These are phyloP conservation scores for Corylus americana DNA, from an alignment of 306 rosid genomes.

Conservation along the genomic window DNA sequence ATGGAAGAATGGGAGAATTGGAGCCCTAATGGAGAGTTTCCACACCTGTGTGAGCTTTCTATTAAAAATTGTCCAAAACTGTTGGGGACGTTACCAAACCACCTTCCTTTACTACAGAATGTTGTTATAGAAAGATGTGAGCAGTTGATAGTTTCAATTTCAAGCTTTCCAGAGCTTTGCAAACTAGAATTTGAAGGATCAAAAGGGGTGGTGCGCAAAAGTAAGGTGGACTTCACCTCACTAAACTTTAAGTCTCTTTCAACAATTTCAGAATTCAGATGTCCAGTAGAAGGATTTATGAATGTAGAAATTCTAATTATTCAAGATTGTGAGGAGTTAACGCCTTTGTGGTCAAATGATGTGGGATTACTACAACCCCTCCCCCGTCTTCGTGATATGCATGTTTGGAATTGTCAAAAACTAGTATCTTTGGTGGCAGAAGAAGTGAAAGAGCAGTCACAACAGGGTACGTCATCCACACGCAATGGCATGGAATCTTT, in stretches of 20 bases:
- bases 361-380: background rate
- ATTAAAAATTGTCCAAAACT: background rate
- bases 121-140: background rate
- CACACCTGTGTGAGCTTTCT: background rate
- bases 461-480: background rate
- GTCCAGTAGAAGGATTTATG: background rate
- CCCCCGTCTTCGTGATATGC: background rate
- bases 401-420: background rate
- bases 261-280: background rate
- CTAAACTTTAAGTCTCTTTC: background rate
- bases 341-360: background rate
- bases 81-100: background rate
- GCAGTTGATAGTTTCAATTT: background rate
- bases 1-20: conserved; percentile 10
- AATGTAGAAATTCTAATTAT: background rate
- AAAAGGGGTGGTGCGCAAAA: background rate
- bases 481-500: background rate
- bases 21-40: background rate
- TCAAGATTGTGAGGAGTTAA: background rate
- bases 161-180: background rate
- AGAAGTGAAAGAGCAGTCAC: background rate
- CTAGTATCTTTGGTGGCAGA: background rate
- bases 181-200: background rate
- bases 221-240: background rate
- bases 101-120: background rate